Conservation (phyloP, 1,284 basidiomycete genomes). For the Rhodotorula sp. region DNA sequence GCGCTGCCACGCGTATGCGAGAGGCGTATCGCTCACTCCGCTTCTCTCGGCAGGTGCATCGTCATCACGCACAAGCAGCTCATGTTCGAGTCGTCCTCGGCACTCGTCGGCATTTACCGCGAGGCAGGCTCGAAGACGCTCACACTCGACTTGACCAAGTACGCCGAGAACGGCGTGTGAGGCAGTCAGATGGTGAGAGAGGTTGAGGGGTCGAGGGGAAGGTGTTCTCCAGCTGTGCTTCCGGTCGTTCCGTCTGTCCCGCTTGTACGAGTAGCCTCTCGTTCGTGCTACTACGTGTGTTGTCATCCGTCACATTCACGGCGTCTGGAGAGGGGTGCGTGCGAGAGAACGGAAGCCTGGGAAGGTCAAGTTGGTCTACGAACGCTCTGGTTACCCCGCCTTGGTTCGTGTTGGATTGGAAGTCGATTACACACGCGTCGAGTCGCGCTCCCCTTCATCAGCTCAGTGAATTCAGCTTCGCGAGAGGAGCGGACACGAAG, state of each 20-base stretch:
- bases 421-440: neutral
- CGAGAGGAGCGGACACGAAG: too few species aligned
- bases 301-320: neutral
- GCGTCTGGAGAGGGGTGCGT: neutral
- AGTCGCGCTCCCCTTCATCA: neutral
- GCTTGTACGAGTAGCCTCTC: neutral
- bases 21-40: neutral
- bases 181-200: too few species aligned
- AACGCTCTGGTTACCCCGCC: neutral
- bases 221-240: too few species aligned
- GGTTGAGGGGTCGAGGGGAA: too few species aligned
- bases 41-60: constrained; percentile 59
- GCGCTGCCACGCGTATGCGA: neutral
- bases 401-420: neutral
- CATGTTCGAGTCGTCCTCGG: constrained; percentile 41
- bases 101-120: constrained; percentile 43
- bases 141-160: constrained; percentile 41
- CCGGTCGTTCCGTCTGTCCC: too few species aligned
- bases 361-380: neutral
- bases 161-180: constrained; percentile 13
- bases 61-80: constrained; percentile 84
- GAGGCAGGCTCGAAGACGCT: constrained; percentile 41
- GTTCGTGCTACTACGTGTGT: neutral
- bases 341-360: neutral
- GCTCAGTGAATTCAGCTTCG: neutral